Evolutionary conservation across 345 rosid genomes (phyloP).

Genomic region (Boechera retrofracta): DNA sequence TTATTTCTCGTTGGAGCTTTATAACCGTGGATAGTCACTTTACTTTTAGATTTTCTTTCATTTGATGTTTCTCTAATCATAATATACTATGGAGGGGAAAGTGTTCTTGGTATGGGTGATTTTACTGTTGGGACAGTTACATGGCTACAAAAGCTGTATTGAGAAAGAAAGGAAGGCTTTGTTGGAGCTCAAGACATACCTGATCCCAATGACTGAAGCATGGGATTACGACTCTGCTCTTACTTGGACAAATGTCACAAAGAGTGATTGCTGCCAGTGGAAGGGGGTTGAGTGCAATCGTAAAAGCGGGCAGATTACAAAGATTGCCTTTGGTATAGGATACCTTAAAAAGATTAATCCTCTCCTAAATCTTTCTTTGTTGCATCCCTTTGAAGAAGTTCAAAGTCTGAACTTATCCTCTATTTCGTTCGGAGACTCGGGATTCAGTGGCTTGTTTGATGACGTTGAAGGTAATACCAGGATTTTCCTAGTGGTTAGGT

Average conservation of each 20-base stretch:
- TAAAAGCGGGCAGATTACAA: neutral
- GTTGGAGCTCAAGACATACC: slow-evolving; percentile 4
- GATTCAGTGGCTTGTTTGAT: slow-evolving; percentile 27
- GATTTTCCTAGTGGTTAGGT: too few species aligned
- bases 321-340: neutral
- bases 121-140: neutral
- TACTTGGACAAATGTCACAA: slow-evolving; percentile 16
- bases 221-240: neutral
- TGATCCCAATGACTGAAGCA: neutral
- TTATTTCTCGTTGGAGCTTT: too few species aligned
- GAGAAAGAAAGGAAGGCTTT: neutral
- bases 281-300: neutral
- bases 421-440: too few species aligned
- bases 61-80: too few species aligned
- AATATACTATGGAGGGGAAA: too few species aligned
- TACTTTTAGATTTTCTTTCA: too few species aligned
- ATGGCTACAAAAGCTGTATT: neutral
- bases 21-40: too few species aligned
- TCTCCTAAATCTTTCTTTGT: neutral
- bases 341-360: too few species aligned
- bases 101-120: neutral
- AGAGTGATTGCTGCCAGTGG: neutral
- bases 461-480: slow-evolving; percentile 23
- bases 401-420: neutral
- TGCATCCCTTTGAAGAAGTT: slow-evolving; percentile 23